phyloP scores from a whole-genome alignment of 345 rosid species.

The Gossypium ekmanianum region DNA sequence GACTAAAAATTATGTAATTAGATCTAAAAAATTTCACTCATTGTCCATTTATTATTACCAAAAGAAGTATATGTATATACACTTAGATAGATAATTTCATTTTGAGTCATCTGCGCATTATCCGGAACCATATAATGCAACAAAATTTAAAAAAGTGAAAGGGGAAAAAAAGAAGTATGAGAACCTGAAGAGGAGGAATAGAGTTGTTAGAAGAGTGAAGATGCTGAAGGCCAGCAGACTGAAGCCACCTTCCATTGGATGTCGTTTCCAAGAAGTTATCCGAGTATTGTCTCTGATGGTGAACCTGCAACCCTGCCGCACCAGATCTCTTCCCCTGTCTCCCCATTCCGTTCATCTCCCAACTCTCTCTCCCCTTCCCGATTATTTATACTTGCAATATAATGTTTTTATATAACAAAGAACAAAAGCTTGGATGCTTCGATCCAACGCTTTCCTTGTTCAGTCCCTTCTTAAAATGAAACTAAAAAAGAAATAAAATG shows the following conservation, averaged over 20 bases:
- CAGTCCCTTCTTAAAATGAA: not conserved
- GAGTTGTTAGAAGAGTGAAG: slow-evolving; percentile 51
- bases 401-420: not conserved
- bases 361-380: not conserved
- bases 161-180: not conserved
- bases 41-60: not conserved
- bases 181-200: slow-evolving; percentile 57
- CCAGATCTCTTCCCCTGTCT: slow-evolving; percentile 85
- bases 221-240: slow-evolving; percentile 87
- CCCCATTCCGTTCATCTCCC: slow-evolving; percentile 59
- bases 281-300: slow-evolving; percentile 84
- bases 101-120: not conserved
- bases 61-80: not conserved
- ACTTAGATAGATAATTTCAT: not conserved
- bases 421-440: slow-evolving; percentile 1
- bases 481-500: not conserved
- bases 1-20: slow-evolving; percentile 1
- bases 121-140: slow-evolving; percentile 17
- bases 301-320: slow-evolving; percentile 57
- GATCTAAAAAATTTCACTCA: slow-evolving; percentile 18
- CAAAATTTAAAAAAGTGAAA: not conserved
- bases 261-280: slow-evolving; percentile 68
- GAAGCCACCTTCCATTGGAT: slow-evolving; percentile 89
- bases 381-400: not conserved
- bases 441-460: slow-evolving; percentile 8